Evolutionary conservation across 2,329 filamentous ascomycete species (phyloP).

Genomic region (Leptodontidium sp.): DNA sequence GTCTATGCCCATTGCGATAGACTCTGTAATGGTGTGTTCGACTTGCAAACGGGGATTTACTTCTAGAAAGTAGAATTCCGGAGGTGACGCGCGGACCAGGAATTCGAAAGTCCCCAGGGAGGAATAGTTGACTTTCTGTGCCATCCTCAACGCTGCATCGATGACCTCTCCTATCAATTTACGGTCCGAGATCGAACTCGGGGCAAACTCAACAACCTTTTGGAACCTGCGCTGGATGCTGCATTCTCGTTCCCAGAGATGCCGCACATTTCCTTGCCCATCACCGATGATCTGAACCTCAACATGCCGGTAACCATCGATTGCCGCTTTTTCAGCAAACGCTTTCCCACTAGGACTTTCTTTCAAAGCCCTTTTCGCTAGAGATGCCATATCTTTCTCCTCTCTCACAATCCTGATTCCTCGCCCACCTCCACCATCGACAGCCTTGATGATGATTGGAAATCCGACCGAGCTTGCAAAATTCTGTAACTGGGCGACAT

Average conservation of each 20-base stretch:
- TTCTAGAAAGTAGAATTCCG: slow-evolving; percentile 52
- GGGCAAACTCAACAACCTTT: slow-evolving; percentile 67
- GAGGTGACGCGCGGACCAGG: slow-evolving; percentile 58
- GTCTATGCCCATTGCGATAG: slow-evolving; percentile 49
- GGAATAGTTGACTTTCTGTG: slow-evolving; percentile 61
- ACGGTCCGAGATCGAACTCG: slow-evolving; percentile 67
- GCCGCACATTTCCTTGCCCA: slow-evolving; percentile 56
- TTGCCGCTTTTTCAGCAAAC: slow-evolving; percentile 65
- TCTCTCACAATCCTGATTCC: slow-evolving; percentile 64
- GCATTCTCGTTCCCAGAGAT: slow-evolving; percentile 58
- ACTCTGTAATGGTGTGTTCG: slow-evolving; percentile 46
- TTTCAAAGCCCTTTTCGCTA: slow-evolving; percentile 66
- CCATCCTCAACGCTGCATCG: slow-evolving; percentile 59
- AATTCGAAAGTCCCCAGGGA: slow-evolving; percentile 73
- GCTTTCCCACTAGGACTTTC: slow-evolving; percentile 64
- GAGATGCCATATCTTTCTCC: slow-evolving; percentile 58
- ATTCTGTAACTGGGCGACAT: slow-evolving; percentile 65
- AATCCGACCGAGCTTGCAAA: slow-evolving; percentile 49
- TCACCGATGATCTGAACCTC: slow-evolving; percentile 61
- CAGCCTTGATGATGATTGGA: slow-evolving; percentile 66
- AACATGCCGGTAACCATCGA: slow-evolving; percentile 64
- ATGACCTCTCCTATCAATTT: slow-evolving; percentile 46
- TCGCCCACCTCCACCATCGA: slow-evolving; percentile 70
- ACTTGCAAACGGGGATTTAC: slow-evolving; percentile 45
- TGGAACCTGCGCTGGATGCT: slow-evolving; percentile 60